phyloP scores from a whole-genome alignment of 768 basidiomycete species.

The Amanita jacksonii region DNA sequence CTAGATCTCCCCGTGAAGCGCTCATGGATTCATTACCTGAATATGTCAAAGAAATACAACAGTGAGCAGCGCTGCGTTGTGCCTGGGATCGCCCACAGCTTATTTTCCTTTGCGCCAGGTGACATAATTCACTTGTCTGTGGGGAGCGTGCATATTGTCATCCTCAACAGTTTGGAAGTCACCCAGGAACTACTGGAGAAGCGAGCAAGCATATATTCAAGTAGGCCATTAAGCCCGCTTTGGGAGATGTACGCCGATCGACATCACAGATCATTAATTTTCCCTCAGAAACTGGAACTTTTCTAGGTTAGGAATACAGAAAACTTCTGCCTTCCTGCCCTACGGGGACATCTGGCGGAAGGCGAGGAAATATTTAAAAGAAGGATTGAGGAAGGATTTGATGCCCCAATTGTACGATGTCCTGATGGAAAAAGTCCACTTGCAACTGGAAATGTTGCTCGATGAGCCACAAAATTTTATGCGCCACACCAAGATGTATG shows the following conservation, averaged over 20 bases:
- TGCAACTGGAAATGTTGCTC: background rate
- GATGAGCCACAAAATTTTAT: background rate
- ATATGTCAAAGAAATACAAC: background rate
- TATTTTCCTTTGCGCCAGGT: background rate
- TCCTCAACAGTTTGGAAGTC: constrained; percentile 2
- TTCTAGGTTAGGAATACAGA: background rate
- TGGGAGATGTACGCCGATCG: background rate
- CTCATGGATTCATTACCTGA: background rate
- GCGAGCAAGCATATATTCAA: background rate
- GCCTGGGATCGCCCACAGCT: background rate
- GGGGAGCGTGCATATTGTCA: background rate
- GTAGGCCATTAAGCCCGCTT: background rate
- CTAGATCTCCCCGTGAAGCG: constrained; percentile 1
- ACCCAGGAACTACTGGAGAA: background rate
- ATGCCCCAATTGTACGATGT: background rate
- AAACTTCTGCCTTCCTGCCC: background rate
- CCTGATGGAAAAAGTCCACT: background rate
- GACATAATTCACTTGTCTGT: background rate
- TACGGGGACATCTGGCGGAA: background rate
- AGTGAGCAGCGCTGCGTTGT: background rate
- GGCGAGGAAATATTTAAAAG: background rate
- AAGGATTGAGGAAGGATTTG: background rate
- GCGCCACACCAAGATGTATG: background rate
- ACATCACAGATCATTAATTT: no score
- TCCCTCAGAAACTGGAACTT: no score